These are phyloP conservation scores for Withania somnifera DNA, from an alignment of 305 asterid genomes.

Conservation along the genomic window DNA sequence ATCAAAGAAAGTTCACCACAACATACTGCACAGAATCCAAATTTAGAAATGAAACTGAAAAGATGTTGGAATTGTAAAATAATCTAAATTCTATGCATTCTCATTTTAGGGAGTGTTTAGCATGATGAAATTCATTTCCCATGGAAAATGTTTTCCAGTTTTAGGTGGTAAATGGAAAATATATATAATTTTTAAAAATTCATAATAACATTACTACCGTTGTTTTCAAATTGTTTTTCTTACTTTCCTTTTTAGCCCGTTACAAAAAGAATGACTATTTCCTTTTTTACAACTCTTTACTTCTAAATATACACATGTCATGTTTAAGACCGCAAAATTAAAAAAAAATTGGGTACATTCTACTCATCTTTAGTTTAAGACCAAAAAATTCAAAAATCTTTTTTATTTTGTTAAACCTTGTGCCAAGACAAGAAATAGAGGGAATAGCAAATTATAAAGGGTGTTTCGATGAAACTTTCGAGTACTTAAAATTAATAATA, in stretches of 20 bases:
- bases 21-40: slow-evolving; percentile 45
- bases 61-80: neutral
- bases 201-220: neutral
- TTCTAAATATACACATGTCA: too few species aligned
- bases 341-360: too few species aligned
- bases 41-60: neutral
- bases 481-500: neutral
- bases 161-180: neutral
- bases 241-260: too few species aligned
- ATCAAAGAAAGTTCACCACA: slow-evolving; percentile 95
- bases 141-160: neutral
- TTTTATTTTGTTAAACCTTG: too few species aligned
- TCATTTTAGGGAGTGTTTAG: neutral
- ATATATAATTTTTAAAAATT: neutral
- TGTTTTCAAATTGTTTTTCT: too few species aligned
- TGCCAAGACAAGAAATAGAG: too few species aligned
- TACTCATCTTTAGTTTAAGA: too few species aligned
- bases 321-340: too few species aligned
- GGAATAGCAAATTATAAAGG: neutral
- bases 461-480: neutral
- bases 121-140: neutral
- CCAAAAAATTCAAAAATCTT: too few species aligned
- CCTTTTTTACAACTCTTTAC: too few species aligned
- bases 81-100: neutral
- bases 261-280: too few species aligned